These are phyloP conservation scores for Solanum chacoense DNA, from an alignment of 305 asterid species.

Conservation along the genomic window DNA sequence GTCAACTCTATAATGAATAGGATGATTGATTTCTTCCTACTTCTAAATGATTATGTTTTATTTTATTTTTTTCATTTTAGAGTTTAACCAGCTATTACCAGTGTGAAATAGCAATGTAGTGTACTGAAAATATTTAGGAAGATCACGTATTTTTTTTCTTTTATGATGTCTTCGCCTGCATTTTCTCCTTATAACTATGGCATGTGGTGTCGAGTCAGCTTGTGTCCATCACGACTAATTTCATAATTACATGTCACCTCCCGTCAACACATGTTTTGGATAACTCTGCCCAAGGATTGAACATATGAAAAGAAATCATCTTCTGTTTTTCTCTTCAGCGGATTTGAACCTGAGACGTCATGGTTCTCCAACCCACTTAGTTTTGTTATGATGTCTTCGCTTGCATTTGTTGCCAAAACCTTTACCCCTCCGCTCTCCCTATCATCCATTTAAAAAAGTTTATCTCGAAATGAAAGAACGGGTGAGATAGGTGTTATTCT, in stretches of 20 bases:
- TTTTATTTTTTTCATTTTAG: too few species aligned
- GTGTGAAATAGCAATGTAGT: background rate
- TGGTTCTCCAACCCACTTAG: background rate
- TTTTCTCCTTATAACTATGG: background rate
- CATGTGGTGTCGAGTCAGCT: background rate
- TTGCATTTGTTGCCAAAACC: background rate
- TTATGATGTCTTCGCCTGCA: background rate
- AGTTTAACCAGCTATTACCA: background rate
- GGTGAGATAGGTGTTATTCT: background rate
- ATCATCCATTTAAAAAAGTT: background rate
- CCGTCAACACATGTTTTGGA: background rate
- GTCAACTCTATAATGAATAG: background rate
- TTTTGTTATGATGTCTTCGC: background rate
- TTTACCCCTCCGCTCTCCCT: background rate
- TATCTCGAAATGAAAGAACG: background rate
- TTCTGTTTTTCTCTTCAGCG: background rate
- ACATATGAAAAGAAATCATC: background rate
- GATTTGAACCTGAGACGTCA: background rate
- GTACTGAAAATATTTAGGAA: background rate
- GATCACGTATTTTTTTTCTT: too few species aligned
- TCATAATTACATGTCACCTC: background rate
- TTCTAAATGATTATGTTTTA: background rate
- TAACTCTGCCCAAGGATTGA: background rate
- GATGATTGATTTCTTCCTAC: background rate
- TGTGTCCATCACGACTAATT: background rate